A percentile compares a stretch with the other conserved stretches of the same genome.
These are phyloP conservation scores for Piper betle DNA, from an alignment of 164 flowering plant species.

Conservation along the genomic window DNA sequence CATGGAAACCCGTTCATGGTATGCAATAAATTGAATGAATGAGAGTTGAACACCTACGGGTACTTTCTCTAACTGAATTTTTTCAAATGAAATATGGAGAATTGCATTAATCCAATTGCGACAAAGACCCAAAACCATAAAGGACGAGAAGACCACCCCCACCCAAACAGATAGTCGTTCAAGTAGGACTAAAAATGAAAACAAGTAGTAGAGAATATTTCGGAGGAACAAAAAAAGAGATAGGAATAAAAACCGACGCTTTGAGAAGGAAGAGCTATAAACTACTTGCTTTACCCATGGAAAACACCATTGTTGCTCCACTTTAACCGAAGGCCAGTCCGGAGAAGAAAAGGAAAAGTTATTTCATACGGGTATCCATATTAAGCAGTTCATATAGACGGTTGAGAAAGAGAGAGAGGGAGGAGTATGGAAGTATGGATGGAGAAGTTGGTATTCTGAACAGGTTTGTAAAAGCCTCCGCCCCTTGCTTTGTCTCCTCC, in stretches of 20 bases:
- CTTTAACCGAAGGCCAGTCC: conserved; percentile 59
- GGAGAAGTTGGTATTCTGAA: not conserved
- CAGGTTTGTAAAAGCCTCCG: not conserved
- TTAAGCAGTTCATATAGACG: conserved; percentile 20
- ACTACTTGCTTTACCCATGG: conserved; percentile 36
- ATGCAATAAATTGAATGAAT: not conserved
- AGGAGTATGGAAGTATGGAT: not conserved
- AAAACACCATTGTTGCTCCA: conserved; percentile 40
- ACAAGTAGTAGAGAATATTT: conserved; percentile 1
- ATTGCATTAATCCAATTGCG: conserved; percentile 8
- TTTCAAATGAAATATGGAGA: conserved; percentile 1
- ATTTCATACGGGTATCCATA: conserved; percentile 21
- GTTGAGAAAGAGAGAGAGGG: conserved; percentile 6
- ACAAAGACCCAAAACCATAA: conserved; percentile 7
- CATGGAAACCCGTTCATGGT: not conserved
- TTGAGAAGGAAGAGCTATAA: conserved; percentile 29
- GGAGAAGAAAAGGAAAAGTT: conserved; percentile 43
- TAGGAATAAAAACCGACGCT: conserved; percentile 32
- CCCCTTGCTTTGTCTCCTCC: conserved; percentile 5
- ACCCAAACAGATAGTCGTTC: conserved; percentile 2
- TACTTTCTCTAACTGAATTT: conserved; percentile 1
- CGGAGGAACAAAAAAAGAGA: conserved; percentile 13
- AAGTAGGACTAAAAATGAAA: conserved; percentile 1
- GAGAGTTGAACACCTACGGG: not conserved
- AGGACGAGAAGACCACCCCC: not conserved